Evolutionary conservation across 768 basidiomycete species (phyloP), one percentile per base, ranked within the genome.

Genomic region (Coprinopsis marcescibilis): DNA sequence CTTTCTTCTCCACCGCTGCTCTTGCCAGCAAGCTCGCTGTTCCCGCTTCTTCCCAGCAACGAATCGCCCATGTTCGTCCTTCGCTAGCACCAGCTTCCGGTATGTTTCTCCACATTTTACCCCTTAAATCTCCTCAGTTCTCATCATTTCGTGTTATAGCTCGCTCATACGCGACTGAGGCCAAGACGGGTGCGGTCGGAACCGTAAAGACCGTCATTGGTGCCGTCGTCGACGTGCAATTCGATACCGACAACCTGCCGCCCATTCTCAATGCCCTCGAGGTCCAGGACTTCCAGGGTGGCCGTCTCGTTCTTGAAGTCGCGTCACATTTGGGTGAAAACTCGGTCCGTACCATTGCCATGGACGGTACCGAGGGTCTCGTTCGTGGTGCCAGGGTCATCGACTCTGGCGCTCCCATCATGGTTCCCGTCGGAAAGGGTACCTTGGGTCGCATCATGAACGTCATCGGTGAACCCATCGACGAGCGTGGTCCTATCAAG

Each of bases 351-450:
- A 95, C 91, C 69, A 99, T 99, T 80, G 96, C 96, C 61, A 99
- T 99, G 96, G 96, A 97, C 65, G 94, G 95, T 85, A 99, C 96
- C 44, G 96, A 96, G 71, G 96, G 96, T 89, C 89, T 99, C 62
- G 94, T 99, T 56, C 93, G 96, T 71, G 96, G 96, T 41, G 89
- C 94, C 68, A 92, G 84, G 75, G 96, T 98, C 62, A 63, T 96
- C 61, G 96, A 98, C 72, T 96, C 95, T 30, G 96, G 96, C 65
- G 75, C 85, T 42, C 96, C 96, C 68, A 99, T 99, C 71, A 77
- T 78, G 71, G 90, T 99, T 53, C 96, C 96, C 57, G 96, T 99
- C 62, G 96, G 96, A 54, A 81, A 80, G 52, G 90, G 79, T 49
- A 94, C 90, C 48, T 85, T 99, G 50, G 96, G 96, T 41, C 92